These are phyloP conservation scores for Pyronema omphalodes DNA, from an alignment of 495 filamentous ascomycete genomes.

Conservation along the genomic window DNA sequence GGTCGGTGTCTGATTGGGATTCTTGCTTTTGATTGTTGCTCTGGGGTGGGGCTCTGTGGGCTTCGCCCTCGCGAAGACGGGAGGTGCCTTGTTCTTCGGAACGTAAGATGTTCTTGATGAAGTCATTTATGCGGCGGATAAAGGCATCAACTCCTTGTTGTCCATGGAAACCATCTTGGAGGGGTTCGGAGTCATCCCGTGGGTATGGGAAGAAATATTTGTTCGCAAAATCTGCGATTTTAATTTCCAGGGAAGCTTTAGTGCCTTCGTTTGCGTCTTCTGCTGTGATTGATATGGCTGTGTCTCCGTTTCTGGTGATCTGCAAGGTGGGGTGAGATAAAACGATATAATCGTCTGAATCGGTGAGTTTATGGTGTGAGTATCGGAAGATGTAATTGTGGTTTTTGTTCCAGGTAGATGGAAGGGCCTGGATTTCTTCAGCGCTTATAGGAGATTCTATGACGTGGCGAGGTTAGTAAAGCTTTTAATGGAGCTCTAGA, in stretches of 20 bases:
- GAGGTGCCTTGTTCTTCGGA: too few species aligned
- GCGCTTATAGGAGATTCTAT: background rate
- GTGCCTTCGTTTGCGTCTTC: too few species aligned
- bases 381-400: constrained; percentile 42
- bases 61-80: constrained; percentile 23
- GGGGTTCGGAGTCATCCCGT: constrained; percentile 11
- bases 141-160: constrained; percentile 10
- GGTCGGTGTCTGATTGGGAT: constrained; percentile 23
- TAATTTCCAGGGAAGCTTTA: constrained; percentile 41
- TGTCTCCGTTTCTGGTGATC: too few species aligned
- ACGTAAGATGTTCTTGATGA: too few species aligned
- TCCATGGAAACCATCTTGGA: constrained; percentile 4
- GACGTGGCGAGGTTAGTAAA: background rate
- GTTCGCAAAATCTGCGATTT: constrained; percentile 58
- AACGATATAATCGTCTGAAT: too few species aligned
- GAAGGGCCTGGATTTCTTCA: background rate
- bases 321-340: too few species aligned
- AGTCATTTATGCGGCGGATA: constrained; percentile 14
- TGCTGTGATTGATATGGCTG: too few species aligned
- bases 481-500: background rate
- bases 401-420: too few species aligned
- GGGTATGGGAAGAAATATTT: constrained; percentile 38
- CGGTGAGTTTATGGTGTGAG: constrained; percentile 33
- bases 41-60: constrained; percentile 20
- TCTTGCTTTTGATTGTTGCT: constrained; percentile 8